phyloP scores from a whole-genome alignment of 495 filamentous ascomycete species.

The Xylaria castorea region DNA sequence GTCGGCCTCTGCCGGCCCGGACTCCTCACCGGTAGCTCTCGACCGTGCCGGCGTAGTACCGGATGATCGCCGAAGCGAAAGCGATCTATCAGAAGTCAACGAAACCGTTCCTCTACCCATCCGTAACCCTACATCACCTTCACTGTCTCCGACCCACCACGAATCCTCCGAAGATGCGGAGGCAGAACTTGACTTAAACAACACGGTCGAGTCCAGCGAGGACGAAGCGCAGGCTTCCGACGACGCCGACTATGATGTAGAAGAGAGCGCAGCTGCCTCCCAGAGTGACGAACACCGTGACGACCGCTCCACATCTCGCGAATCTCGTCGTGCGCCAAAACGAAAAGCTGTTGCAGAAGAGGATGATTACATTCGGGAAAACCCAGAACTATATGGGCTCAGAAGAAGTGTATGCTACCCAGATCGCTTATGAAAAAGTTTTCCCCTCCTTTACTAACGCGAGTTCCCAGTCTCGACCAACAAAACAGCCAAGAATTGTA shows the following conservation, averaged over 20 bases:
- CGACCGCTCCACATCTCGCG: constrained; percentile 70
- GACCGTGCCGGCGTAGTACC: constrained; percentile 34
- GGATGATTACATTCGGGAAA: constrained; percentile 83
- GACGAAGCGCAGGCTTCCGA: constrained; percentile 69
- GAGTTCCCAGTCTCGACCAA: constrained; percentile 54
- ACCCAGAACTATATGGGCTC: constrained; percentile 96
- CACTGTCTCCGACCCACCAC: constrained; percentile 56
- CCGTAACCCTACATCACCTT: constrained; percentile 28
- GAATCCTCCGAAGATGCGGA: constrained; percentile 66
- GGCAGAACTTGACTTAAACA: constrained; percentile 64
- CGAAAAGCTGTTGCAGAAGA: constrained; percentile 74
- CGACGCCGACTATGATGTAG: constrained; percentile 79
- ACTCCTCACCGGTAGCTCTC: constrained; percentile 41
- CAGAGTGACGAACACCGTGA: constrained; percentile 54
- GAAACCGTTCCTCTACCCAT: constrained; percentile 36
- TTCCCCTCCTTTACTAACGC: constrained; percentile 44
- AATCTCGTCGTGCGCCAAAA: constrained; percentile 70
- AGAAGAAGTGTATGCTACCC: constrained; percentile 77
- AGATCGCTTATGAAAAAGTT: constrained; percentile 8
- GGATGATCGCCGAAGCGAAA: constrained; percentile 50
- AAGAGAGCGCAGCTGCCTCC: constrained; percentile 64
- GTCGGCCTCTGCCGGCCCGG: constrained; percentile 52
- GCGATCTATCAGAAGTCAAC: constrained; percentile 56
- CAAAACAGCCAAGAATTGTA: constrained; percentile 59
- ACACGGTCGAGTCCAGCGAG: constrained; percentile 58